Evolutionary conservation across 192 early-diverging fungal species (phyloP).

Genomic region (Coemansia sp.): DNA sequence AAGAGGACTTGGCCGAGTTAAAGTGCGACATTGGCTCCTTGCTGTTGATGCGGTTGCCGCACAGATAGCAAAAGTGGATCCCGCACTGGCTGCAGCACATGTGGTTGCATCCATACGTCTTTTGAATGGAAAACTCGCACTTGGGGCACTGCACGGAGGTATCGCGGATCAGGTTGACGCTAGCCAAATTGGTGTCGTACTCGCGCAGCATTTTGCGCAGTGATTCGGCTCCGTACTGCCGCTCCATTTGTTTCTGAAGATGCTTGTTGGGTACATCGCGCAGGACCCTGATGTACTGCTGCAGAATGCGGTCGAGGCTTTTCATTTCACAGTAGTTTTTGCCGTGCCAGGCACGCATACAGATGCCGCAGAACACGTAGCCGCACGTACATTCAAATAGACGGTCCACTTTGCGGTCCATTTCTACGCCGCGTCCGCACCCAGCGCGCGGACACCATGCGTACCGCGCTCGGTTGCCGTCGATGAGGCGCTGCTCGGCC

Average conservation of each 20-base stretch:
- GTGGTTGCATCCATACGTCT: constrained; percentile 32
- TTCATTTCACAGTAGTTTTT: constrained; percentile 11
- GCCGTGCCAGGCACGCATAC: constrained; percentile 23
- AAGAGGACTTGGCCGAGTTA: not conserved
- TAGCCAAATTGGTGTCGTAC: not conserved
- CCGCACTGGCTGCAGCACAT: constrained; percentile 16
- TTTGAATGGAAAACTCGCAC: constrained; percentile 8
- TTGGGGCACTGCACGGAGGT: constrained; percentile 15
- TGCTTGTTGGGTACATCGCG: not conserved
- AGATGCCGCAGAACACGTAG: constrained; percentile 19
- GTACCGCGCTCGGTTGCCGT: constrained; percentile 3
- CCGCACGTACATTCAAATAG: constrained; percentile 16
- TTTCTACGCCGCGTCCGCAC: constrained; percentile 5
- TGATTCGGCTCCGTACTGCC: constrained; percentile 6
- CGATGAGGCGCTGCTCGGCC: constrained; percentile 10
- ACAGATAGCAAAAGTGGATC: constrained; percentile 29
- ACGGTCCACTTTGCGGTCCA: not conserved
- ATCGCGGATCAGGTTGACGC: not conserved
- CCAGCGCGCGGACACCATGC: constrained; percentile 20
- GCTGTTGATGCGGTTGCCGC: constrained; percentile 2
- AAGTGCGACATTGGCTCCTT: constrained; percentile 12
- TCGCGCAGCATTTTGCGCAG: constrained; percentile 5
- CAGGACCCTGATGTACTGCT: constrained; percentile 6
- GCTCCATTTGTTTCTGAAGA: constrained; percentile 2
- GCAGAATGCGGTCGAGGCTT: not conserved